These are phyloP conservation scores for Linaria vulgaris DNA, from an alignment of 257 asterid species.

Conservation along the genomic window DNA sequence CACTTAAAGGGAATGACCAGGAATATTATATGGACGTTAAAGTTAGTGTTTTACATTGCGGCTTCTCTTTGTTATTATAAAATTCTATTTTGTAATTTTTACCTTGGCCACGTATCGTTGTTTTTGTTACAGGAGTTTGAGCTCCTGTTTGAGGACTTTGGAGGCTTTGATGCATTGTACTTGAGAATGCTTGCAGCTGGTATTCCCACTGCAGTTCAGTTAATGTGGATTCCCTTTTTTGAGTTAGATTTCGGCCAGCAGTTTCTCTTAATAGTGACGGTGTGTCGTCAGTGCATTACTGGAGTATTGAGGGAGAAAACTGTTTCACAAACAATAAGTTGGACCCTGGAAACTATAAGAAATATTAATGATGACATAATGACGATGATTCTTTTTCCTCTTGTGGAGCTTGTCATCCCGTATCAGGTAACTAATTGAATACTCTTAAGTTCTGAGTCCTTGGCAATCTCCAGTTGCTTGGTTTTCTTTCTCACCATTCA, in stretches of 20 bases:
- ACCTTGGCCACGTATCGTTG: conserved; percentile 22
- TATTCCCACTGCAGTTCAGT: conserved; percentile 83
- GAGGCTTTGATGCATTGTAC: conserved; percentile 93
- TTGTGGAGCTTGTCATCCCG: conserved; percentile 78
- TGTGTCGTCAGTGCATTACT: conserved; percentile 54
- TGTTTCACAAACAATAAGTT: conserved; percentile 48
- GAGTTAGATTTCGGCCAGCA: conserved; percentile 73
- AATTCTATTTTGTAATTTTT: conserved; percentile 4
- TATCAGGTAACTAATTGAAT: conserved; percentile 56
- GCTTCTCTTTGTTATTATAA: conserved; percentile 18
- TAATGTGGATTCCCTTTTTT: conserved; percentile 93
- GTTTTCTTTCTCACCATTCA: conserved; percentile 19
- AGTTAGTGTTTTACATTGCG: conserved; percentile 42
- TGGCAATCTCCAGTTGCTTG: conserved; percentile 13
- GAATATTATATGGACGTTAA: conserved; percentile 79
- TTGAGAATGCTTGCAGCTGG: conserved; percentile 78
- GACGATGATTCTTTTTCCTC: conserved; percentile 81
- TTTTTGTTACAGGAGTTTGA: conserved; percentile 72
- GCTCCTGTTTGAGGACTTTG: conserved; percentile 79
- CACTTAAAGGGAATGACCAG: conserved; percentile 77
- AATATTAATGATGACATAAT: conserved; percentile 69
- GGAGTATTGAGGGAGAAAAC: conserved; percentile 55
- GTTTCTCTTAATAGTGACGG: conserved; percentile 51
- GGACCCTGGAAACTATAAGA: conserved; percentile 47
- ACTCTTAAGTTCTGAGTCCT: conserved; percentile 10